These are phyloP conservation scores for Trametes pubescens DNA, from an alignment of 1,284 basidiomycete species.

Conservation along the genomic window DNA sequence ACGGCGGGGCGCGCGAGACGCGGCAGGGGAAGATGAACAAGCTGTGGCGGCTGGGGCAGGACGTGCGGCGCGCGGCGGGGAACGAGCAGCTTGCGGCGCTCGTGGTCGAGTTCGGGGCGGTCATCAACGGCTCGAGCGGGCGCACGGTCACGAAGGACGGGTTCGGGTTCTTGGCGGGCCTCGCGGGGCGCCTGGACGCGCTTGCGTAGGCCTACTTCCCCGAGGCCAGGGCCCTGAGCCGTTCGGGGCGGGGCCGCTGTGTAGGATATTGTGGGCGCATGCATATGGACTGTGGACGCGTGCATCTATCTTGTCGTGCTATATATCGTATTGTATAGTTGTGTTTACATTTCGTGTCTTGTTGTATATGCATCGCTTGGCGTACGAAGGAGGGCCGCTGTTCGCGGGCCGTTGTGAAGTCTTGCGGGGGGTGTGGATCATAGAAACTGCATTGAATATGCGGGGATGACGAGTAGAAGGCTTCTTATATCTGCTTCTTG, in stretches of 20 bases:
- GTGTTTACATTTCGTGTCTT: slow-evolving; percentile 17
- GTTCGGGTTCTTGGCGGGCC: slow-evolving; percentile 69
- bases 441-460: not conserved
- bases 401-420: not conserved
- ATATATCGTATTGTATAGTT: slow-evolving; percentile 31
- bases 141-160: slow-evolving; percentile 80
- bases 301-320: slow-evolving; percentile 26
- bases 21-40: slow-evolving; percentile 60
- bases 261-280: slow-evolving; percentile 2
- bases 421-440: not conserved
- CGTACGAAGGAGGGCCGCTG: not conserved
- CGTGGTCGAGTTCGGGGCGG: slow-evolving; percentile 70
- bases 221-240: not conserved
- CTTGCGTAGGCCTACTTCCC: slow-evolving; percentile 25
- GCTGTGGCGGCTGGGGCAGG: slow-evolving; percentile 60
- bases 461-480: not conserved
- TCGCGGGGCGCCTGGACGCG: slow-evolving; percentile 58
- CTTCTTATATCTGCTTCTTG: not conserved
- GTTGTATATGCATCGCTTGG: slow-evolving; percentile 7
- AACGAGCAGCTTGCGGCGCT: slow-evolving; percentile 66
- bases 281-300: slow-evolving; percentile 5
- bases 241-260: not conserved
- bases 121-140: slow-evolving; percentile 69
- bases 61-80: slow-evolving; percentile 57
- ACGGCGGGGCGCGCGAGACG: slow-evolving; percentile 48